Percentiles rank a stretch among this genome's conserved stretches.
Conservation (phyloP, 192 early-diverging fungal genomes). For the Diversispora eburnea region DNA sequence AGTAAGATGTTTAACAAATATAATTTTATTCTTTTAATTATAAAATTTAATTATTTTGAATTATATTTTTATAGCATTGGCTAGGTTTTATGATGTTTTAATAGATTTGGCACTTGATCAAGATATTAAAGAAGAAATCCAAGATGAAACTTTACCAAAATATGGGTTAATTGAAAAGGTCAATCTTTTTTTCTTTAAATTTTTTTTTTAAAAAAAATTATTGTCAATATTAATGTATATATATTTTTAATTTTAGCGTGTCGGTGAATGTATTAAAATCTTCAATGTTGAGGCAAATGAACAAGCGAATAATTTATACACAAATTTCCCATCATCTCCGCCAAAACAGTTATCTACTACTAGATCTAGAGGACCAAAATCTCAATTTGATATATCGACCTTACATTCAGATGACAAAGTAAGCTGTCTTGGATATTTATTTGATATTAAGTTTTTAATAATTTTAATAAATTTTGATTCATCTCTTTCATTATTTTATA, state of each 20-base stretch:
- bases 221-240: conserved; percentile 5
- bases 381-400: not conserved
- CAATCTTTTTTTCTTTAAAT: not conserved
- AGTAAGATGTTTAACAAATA: conserved; percentile 17
- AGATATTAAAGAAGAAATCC: conserved; percentile 36
- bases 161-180: conserved; percentile 27
- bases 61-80: conserved; percentile 32
- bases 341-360: not conserved
- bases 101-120: conserved; percentile 42
- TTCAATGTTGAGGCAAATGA: conserved; percentile 30
- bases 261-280: conserved; percentile 34
- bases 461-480: not conserved
- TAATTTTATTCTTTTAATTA: not conserved
- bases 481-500: too few relatives aligned
- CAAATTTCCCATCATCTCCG: not conserved
- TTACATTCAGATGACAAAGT: not conserved
- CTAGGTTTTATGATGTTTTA: conserved; percentile 40
- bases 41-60: not conserved
- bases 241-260: conserved; percentile 30
- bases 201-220: not conserved
- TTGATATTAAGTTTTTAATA: not conserved
- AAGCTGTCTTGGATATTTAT: not conserved
- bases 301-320: not conserved
- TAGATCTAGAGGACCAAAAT: not conserved
- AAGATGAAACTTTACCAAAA: conserved; percentile 27